These are phyloP conservation scores for Fusarium citri DNA, from an alignment of 2,329 filamentous ascomycete genomes.

Conservation along the genomic window DNA sequence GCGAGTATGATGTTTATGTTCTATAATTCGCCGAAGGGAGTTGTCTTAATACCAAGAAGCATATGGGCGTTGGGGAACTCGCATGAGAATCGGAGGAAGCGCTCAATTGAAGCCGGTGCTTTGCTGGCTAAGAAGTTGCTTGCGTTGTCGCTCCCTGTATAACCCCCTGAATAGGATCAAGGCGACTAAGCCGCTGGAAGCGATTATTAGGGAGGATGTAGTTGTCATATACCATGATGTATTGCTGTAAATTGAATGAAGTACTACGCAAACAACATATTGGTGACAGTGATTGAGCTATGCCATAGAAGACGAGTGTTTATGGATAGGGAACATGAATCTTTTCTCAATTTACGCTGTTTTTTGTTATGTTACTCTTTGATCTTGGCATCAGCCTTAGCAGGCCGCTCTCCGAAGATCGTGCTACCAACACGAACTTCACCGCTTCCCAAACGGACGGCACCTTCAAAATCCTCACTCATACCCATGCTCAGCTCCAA, in stretches of 20 bases:
- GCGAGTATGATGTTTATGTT: conserved; percentile 29
- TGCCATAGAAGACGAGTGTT: not conserved
- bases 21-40: conserved; percentile 43
- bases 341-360: not conserved
- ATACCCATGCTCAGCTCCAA: conserved; percentile 98
- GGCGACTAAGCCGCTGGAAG: conserved; percentile 23
- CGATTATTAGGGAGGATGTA: conserved; percentile 39
- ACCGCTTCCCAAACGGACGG: conserved; percentile 82
- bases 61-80: conserved; percentile 50
- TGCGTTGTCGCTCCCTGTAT: conserved; percentile 19
- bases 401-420: conserved; percentile 88
- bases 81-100: conserved; percentile 43
- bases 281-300: not conserved
- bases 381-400: conserved; percentile 82
- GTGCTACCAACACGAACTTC: conserved; percentile 94
- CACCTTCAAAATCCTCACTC: conserved; percentile 95
- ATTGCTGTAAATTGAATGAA: conserved; percentile 38
- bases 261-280: conserved; percentile 1
- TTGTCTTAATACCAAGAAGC: conserved; percentile 48
- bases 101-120: conserved; percentile 38
- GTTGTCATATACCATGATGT: conserved; percentile 45
- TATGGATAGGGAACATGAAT: not conserved
- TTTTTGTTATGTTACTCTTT: conserved; percentile 53
- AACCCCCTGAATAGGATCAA: conserved; percentile 23
- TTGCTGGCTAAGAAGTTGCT: conserved; percentile 35